These are phyloP conservation scores for Hippophae rhamnoides DNA, from an alignment of 306 rosid genomes.

Conservation along the genomic window DNA sequence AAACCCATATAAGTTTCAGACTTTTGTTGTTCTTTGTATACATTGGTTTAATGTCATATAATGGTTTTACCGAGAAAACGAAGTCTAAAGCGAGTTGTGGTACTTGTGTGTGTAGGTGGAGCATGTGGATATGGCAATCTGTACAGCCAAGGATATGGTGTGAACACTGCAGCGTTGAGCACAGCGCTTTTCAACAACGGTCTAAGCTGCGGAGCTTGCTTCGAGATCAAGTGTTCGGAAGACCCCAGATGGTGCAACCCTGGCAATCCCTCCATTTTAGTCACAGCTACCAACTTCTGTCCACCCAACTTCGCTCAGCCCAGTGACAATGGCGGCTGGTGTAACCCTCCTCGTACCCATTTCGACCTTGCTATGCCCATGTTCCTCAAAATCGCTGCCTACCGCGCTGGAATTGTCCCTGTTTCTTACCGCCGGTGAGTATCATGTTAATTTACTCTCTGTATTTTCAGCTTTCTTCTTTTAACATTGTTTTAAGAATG, in stretches of 20 bases:
- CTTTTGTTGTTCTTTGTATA: background rate
- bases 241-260: conserved; percentile 83
- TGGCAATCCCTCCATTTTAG: conserved; percentile 69
- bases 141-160: conserved; percentile 94
- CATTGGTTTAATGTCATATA: background rate
- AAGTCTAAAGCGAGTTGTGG: background rate
- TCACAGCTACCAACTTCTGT: conserved; percentile 92
- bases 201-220: conserved; percentile 76
- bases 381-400: conserved; percentile 92
- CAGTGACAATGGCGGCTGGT: conserved; percentile 93
- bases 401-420: conserved; percentile 95
- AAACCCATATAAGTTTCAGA: too few species aligned
- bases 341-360: conserved; percentile 89
- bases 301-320: conserved; percentile 88
- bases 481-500: background rate
- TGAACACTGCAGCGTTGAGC: conserved; percentile 86
- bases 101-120: conserved; percentile 41
- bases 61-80: background rate
- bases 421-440: conserved; percentile 85
- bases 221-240: conserved; percentile 69
- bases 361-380: conserved; percentile 99
- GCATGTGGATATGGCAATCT: conserved; percentile 93
- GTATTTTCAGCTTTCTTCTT: background rate
- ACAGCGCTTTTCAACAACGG: conserved; percentile 93
- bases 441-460: background rate